Evolutionary conservation across 106 monocot genomes (phyloP).

Genomic region (Iris macrosiphon): DNA sequence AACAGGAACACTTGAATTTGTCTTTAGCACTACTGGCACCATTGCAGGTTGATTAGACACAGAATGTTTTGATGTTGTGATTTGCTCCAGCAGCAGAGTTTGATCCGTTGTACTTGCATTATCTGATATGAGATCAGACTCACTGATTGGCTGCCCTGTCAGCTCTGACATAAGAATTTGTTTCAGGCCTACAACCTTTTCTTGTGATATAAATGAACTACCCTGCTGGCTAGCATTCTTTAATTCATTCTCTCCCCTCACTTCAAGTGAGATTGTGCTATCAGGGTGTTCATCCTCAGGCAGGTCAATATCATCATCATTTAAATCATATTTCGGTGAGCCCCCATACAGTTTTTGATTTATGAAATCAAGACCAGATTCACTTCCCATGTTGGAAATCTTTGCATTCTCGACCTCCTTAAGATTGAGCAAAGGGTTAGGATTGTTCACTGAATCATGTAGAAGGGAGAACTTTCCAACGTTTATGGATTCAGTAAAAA

Average conservation of each 20-base stretch:
- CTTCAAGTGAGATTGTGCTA: slow-evolving; percentile 12
- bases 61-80: background rate
- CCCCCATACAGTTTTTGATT: background rate
- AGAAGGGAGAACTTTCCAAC: slow-evolving; percentile 10
- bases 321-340: background rate
- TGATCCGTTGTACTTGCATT: background rate
- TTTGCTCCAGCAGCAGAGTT: background rate
- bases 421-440: background rate
- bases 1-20: background rate
- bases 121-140: background rate
- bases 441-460: slow-evolving; percentile 6
- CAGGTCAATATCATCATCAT: slow-evolving; percentile 10
- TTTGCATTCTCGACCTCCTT: background rate
- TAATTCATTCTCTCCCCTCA: slow-evolving; percentile 8
- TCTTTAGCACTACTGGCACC: background rate
- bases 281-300: slow-evolving; percentile 29
- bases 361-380: background rate
- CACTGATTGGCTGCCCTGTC: background rate
- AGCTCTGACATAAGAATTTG: background rate
- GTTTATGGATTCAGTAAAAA: background rate
- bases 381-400: background rate
- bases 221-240: slow-evolving; percentile 16
- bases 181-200: background rate
- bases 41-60: background rate
- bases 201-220: slow-evolving; percentile 8